Evolutionary conservation across 148 eudicot genomes (phyloP), one percentile per base, ranked within the genome.

Genomic region (Gaultheria prostrata): DNA sequence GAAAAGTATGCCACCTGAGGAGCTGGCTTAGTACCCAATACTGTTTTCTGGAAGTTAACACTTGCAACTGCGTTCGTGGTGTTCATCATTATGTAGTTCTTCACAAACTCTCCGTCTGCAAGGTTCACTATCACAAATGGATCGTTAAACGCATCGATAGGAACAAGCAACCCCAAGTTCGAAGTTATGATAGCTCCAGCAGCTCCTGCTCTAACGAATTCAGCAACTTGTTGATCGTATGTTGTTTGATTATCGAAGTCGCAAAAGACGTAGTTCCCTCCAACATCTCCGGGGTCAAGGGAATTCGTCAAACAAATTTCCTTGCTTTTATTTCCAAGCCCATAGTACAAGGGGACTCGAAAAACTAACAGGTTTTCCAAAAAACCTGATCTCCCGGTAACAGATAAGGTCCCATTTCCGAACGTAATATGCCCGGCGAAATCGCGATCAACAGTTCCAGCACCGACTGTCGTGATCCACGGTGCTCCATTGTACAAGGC

Each of bases 401-500:
- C 76, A 15, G 79, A 21, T 45, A 80, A 48, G 51, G 11, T 51
- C 39, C 83, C 83, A 28, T 86, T 63, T 11, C 86, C 86, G 2
- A 81, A 77, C 13, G 78, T 83, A 2, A 86, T 81, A 2, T 24
- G 5, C 24, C 85, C 90, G 0, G 82, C 78, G 26, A 88, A 92
- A 4, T 76, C 81, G 0, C 93, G 61, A 46, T 90, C 94, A 0
- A 90, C 82, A 0, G 89, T 85, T 17, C 93, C 88, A 0, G 93
- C 92, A 1, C 90, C 94, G 8, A 88, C 79, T 0, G 91, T 84
- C 0, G 89, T 88, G 53, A 90, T 45, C 94, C 91, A 92, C 1
- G 94, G 93, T 12, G 91, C 86, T 4, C 48, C 56, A 51, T 90
- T 90, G 4, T 20, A 1, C 1, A 89, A 24, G 1, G 13, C 48